Conservation (phyloP, 805 yeast genomes). For the Barnettozyma wickerhamii region DNA sequence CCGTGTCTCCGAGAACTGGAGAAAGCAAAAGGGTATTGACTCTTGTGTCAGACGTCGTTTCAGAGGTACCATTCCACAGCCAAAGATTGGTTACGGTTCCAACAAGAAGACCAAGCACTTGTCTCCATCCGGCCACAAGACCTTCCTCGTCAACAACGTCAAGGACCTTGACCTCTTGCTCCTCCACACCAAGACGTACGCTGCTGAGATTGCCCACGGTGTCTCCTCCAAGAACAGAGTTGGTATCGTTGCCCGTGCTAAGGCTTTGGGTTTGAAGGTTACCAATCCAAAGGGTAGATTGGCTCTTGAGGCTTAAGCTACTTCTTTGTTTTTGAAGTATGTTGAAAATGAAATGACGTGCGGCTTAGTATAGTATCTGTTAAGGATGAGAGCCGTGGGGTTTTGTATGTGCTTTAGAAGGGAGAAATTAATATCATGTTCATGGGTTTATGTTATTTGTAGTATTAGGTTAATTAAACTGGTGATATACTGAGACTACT, state of each 20-base stretch:
- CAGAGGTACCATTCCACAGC: constrained; percentile 99
- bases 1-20: constrained; percentile 99
- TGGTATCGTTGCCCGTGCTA: constrained; percentile 92
- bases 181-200: constrained; percentile 97
- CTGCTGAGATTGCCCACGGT: constrained; percentile 99
- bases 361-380: too few species aligned
- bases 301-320: constrained; percentile 89
- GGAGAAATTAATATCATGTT: constrained; percentile 9
- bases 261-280: constrained; percentile 96
- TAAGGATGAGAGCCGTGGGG: neutral
- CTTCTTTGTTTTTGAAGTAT: constrained; percentile 7
- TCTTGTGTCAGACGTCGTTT: constrained; percentile 99
- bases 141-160: constrained; percentile 87
- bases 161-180: constrained; percentile 92
- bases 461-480: neutral
- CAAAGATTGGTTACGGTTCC: constrained; percentile 99
- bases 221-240: constrained; percentile 98
- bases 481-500: too few species aligned
- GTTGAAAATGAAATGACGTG: too few species aligned
- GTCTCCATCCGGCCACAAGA: constrained; percentile 97
- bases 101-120: constrained; percentile 97
- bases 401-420: constrained; percentile 4
- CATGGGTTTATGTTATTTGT: constrained; percentile 1
- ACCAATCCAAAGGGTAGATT: constrained; percentile 99
- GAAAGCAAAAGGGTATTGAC: constrained; percentile 99